phyloP scores from a whole-genome alignment of 1,284 basidiomycete species.

The Rhodotorula sp. region DNA sequence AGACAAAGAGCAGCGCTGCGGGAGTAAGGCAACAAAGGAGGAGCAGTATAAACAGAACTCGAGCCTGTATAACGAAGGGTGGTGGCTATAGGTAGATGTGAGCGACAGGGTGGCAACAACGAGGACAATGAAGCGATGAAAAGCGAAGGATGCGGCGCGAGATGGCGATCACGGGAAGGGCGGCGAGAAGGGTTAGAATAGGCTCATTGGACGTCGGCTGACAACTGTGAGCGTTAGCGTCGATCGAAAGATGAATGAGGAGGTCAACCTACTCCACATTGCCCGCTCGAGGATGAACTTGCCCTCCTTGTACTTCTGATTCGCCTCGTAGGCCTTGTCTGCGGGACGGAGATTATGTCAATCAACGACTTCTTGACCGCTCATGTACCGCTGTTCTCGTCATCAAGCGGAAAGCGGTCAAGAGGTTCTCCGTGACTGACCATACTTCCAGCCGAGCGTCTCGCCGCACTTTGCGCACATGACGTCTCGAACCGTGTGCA shows the following conservation, averaged over 20 bases:
- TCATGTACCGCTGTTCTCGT: background rate
- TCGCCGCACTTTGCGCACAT: slow-evolving; percentile 78
- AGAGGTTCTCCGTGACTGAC: slow-evolving; percentile 52
- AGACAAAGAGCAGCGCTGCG: background rate
- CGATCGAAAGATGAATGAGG: no score
- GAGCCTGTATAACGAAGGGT: slow-evolving; percentile 16
- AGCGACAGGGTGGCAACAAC: slow-evolving; percentile 59
- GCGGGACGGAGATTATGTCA: slow-evolving; percentile 46
- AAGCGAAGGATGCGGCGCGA: slow-evolving; percentile 79
- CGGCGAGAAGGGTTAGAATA: slow-evolving; percentile 59
- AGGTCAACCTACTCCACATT: slow-evolving; percentile 24
- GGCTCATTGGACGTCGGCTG: slow-evolving; percentile 16
- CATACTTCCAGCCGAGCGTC: slow-evolving; percentile 96
- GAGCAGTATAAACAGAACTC: slow-evolving; percentile 26
- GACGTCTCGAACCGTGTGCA: slow-evolving; percentile 93
- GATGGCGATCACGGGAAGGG: slow-evolving; percentile 66
- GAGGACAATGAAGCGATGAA: slow-evolving; percentile 58
- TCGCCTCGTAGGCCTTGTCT: slow-evolving; percentile 84
- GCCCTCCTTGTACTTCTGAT: slow-evolving; percentile 97
- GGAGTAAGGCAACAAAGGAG: background rate
- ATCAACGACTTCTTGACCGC: background rate
- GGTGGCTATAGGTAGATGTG: slow-evolving; percentile 28
- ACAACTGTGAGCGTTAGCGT: background rate
- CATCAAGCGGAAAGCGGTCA: background rate
- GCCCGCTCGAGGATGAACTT: slow-evolving; percentile 95